A percentile compares a stretch with the other conserved stretches of the same genome.
Conservation (phyloP, 1,139 yeast genomes). For the Hyphopichia buzzinii region DNA sequence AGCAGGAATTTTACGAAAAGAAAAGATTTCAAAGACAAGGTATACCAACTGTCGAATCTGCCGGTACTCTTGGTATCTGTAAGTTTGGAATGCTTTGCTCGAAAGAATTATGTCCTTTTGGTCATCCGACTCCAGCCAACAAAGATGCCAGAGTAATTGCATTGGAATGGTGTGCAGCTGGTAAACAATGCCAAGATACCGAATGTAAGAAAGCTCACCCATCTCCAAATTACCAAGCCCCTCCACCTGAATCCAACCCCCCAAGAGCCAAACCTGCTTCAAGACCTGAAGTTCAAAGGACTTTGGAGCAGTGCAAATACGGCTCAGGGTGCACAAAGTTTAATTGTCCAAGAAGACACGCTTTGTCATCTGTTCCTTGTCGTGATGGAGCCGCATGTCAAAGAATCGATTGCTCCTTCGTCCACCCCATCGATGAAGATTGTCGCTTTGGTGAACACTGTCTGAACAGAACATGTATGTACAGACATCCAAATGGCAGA, state of each 20-base stretch:
- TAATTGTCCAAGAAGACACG: conserved; percentile 82
- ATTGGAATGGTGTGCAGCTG: conserved; percentile 75
- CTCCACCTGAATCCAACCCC: conserved; percentile 20
- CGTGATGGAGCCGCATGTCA: conserved; percentile 78
- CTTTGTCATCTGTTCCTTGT: conserved; percentile 67
- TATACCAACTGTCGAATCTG: conserved; percentile 23
- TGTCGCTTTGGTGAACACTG: conserved; percentile 81
- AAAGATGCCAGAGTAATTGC: conserved; percentile 65
- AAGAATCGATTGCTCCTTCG: conserved; percentile 76
- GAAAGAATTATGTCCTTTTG: conserved; percentile 79
- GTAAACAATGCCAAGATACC: conserved; percentile 59
- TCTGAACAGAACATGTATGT: conserved; percentile 66
- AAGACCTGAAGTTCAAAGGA: conserved; percentile 35
- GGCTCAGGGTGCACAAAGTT: conserved; percentile 73
- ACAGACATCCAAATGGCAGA: conserved; percentile 78
- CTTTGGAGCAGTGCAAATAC: conserved; percentile 79
- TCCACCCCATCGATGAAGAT: conserved; percentile 75
- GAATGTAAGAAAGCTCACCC: conserved; percentile 77
- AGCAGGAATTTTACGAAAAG: conserved; percentile 47
- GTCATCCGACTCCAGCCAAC: conserved; percentile 88
- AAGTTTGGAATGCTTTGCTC: conserved; percentile 74
- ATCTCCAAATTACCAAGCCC: conserved; percentile 52
- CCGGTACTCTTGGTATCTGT: conserved; percentile 55
- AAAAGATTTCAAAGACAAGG: conserved; percentile 31
- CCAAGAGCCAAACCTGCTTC: conserved; percentile 14